phyloP scores from a whole-genome alignment of 257 asterid genomes.

The Leonotis leonurus region DNA sequence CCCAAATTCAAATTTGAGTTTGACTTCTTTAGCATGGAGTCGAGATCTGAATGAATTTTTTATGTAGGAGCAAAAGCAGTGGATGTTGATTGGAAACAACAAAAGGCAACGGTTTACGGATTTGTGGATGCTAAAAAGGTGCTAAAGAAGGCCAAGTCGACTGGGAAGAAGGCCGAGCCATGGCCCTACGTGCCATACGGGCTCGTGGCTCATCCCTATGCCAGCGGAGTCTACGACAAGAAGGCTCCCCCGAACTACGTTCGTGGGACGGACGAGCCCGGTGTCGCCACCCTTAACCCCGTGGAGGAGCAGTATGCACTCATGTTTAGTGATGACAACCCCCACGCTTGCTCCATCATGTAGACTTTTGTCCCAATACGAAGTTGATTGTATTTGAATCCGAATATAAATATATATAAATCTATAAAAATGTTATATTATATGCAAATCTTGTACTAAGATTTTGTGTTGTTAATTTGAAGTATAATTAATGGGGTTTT shows the following conservation, averaged over 20 bases:
- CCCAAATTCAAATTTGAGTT: too few relatives aligned
- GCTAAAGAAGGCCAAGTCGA: constrained; percentile 51
- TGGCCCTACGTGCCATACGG: constrained; percentile 86
- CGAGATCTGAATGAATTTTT: too few relatives aligned
- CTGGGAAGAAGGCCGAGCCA: constrained; percentile 57
- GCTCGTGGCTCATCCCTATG: constrained; percentile 75
- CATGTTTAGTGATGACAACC: constrained; percentile 91
- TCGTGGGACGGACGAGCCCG: constrained; percentile 57
- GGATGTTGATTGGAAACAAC: constrained; percentile 69
- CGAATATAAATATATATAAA: not conserved
- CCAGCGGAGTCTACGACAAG: constrained; percentile 73
- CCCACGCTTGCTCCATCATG: constrained; percentile 74
- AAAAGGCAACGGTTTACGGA: constrained; percentile 77
- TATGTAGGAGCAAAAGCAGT: constrained; percentile 68
- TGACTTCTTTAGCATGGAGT: too few relatives aligned
- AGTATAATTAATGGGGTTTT: too few relatives aligned
- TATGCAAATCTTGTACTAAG: too few relatives aligned
- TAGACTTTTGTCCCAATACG: constrained; percentile 13
- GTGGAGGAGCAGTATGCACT: constrained; percentile 71
- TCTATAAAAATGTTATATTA: too few relatives aligned
- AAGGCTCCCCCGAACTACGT: constrained; percentile 75
- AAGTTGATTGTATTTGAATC: not conserved
- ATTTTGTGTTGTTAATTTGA: too few relatives aligned
- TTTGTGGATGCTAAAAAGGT: constrained; percentile 76
- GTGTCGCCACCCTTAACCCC: constrained; percentile 59